Percentiles rank a stretch among this genome's conserved stretches.
These are phyloP conservation scores for Colletotrichum horii DNA, from an alignment of 2,329 filamentous ascomycete genomes.

Conservation along the genomic window DNA sequence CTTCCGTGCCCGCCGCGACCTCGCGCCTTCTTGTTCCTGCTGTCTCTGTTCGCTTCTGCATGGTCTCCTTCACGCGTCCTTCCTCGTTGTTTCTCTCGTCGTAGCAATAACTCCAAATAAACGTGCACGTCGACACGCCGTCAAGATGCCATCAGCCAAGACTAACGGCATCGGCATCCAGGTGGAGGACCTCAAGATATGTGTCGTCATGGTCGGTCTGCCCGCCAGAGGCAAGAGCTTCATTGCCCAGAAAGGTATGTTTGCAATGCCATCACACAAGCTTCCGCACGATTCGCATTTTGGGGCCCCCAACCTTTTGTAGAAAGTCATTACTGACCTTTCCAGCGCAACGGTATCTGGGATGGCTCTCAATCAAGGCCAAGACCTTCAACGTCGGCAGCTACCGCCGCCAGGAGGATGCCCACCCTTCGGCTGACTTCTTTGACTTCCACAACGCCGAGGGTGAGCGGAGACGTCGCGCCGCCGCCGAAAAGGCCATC, in stretches of 20 bases:
- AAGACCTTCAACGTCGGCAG: slow-evolving; percentile 97
- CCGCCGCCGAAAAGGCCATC: slow-evolving; percentile 90
- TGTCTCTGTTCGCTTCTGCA: slow-evolving; percentile 1
- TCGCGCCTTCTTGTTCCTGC: neutral
- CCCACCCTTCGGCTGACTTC: slow-evolving; percentile 91
- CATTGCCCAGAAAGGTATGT: slow-evolving; percentile 91
- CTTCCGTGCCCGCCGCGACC: neutral
- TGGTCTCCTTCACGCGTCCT: neutral
- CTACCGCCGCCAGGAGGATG: slow-evolving; percentile 88
- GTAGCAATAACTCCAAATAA: neutral
- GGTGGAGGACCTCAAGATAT: slow-evolving; percentile 96
- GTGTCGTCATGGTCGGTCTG: slow-evolving; percentile 97
- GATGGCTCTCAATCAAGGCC: slow-evolving; percentile 93
- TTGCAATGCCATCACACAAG: neutral
- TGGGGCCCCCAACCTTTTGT: no score
- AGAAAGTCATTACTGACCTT: neutral
- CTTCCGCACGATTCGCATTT: neutral
- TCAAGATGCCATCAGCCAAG: slow-evolving; percentile 47
- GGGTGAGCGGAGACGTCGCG: slow-evolving; percentile 86
- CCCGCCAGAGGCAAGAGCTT: slow-evolving; percentile 96
- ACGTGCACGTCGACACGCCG: neutral
- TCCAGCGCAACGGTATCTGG: slow-evolving; percentile 87
- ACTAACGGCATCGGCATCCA: slow-evolving; percentile 76
- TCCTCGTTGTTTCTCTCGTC: neutral
- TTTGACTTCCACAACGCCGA: slow-evolving; percentile 91